phyloP scores from a whole-genome alignment of 2,329 filamentous ascomycete species.

The Metarhizium humberi region DNA sequence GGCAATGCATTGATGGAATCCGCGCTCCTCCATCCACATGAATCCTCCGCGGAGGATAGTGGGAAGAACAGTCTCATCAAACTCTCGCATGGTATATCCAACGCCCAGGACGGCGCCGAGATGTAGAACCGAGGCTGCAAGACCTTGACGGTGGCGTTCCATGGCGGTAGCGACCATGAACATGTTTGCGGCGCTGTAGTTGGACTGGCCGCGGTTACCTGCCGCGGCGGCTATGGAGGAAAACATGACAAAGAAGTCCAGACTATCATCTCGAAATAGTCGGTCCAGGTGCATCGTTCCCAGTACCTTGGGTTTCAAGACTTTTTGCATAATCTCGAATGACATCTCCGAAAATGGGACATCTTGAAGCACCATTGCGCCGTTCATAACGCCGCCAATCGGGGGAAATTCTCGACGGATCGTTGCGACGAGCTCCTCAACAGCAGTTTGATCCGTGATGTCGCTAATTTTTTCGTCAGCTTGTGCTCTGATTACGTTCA shows the following conservation, averaged over 20 bases:
- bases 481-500: no score
- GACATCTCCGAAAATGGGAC: not conserved
- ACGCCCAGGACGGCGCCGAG: constrained; percentile 28
- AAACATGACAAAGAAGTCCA: constrained; percentile 28
- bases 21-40: constrained; percentile 8
- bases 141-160: constrained; percentile 25
- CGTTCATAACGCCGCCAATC: not conserved
- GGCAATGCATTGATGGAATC: no score
- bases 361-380: not conserved
- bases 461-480: no score
- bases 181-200: constrained; percentile 31
- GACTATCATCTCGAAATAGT: not conserved
- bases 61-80: not conserved
- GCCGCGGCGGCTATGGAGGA: constrained; percentile 23
- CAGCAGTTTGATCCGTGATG: no score
- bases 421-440: no score
- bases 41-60: no score
- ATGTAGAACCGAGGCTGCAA: constrained; percentile 27
- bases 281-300: not conserved
- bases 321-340: no score
- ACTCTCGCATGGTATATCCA: constrained; percentile 14
- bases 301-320: no score
- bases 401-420: no score
- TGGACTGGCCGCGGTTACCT: constrained; percentile 25
- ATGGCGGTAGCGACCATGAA: constrained; percentile 22